Conservation (phyloP, 116 monocot species). For the Posidonia oceanica region DNA sequence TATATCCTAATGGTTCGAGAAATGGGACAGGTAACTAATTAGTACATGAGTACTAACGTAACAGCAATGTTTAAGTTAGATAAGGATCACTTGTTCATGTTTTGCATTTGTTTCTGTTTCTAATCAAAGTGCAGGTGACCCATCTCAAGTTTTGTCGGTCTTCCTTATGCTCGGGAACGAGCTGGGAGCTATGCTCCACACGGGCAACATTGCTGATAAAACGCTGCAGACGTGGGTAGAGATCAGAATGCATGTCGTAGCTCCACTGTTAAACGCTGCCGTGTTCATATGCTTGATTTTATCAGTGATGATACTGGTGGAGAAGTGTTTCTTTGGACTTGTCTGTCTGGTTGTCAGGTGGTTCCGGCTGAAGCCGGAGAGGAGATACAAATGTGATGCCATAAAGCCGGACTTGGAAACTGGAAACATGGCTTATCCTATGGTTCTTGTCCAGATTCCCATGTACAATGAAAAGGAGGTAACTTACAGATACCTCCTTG, state of each 20-base stretch:
- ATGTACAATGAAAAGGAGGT: conserved; percentile 95
- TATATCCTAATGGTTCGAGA: background rate
- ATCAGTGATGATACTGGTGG: conserved; percentile 64
- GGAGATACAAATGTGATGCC: conserved; percentile 42
- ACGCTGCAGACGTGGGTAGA: background rate
- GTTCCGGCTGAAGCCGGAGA: conserved; percentile 42
- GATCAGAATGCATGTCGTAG: conserved; percentile 10
- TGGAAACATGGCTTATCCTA: conserved; percentile 27
- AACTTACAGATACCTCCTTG: background rate
- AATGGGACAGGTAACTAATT: background rate
- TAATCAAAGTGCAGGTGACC: background rate
- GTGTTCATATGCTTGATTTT: conserved; percentile 43
- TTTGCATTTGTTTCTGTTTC: no score
- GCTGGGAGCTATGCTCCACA: background rate
- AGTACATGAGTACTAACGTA: background rate
- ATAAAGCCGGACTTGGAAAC: conserved; percentile 20
- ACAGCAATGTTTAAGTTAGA: background rate
- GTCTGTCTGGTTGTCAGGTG: conserved; percentile 45
- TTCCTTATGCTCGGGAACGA: background rate
- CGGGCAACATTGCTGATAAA: background rate
- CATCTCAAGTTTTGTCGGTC: background rate
- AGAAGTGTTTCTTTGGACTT: conserved; percentile 51
- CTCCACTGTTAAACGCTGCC: conserved; percentile 31
- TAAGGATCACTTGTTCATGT: background rate
- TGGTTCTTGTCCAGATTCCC: conserved; percentile 66